phyloP scores from a whole-genome alignment of 768 basidiomycete genomes.

The Rubroboletus pulcherrimus region DNA sequence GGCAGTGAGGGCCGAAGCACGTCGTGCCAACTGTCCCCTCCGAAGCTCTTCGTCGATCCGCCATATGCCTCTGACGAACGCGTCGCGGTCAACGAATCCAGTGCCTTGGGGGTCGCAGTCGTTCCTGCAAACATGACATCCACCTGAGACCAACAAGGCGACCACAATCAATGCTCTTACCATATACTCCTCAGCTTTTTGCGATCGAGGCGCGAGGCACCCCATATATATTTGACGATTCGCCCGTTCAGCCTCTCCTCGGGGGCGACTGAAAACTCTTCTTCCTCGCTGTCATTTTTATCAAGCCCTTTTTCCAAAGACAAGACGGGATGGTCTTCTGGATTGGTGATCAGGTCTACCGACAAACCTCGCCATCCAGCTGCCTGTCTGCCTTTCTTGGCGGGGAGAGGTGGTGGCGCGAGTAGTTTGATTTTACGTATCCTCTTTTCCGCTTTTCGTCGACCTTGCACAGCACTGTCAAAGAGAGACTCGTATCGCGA shows the following conservation, averaged over 20 bases:
- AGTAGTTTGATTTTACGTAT: constrained; percentile 26
- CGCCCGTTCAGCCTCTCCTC: constrained; percentile 53
- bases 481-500: constrained; percentile 69
- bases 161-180: constrained; percentile 36
- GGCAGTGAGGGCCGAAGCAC: constrained; percentile 30
- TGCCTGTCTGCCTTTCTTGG: constrained; percentile 49
- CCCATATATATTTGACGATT: constrained; percentile 62
- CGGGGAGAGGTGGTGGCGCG: constrained; percentile 35
- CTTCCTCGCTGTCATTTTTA: constrained; percentile 27
- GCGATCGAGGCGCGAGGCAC: constrained; percentile 51
- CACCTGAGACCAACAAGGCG: not conserved
- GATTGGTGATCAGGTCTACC: constrained; percentile 57
- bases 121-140: constrained; percentile 41
- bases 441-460: constrained; percentile 37
- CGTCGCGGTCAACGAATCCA: constrained; percentile 61
- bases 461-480: constrained; percentile 51
- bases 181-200: constrained; percentile 60
- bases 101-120: constrained; percentile 58
- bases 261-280: constrained; percentile 25
- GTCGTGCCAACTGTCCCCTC: constrained; percentile 44
- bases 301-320: constrained; percentile 11
- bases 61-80: constrained; percentile 80
- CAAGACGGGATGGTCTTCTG: constrained; percentile 31
- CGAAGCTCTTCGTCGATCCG: constrained; percentile 80
- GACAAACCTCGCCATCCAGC: constrained; percentile 75